These are phyloP conservation scores for Phytomonas francai DNA, from an alignment of 208 protist genomes.

Conservation along the genomic window DNA sequence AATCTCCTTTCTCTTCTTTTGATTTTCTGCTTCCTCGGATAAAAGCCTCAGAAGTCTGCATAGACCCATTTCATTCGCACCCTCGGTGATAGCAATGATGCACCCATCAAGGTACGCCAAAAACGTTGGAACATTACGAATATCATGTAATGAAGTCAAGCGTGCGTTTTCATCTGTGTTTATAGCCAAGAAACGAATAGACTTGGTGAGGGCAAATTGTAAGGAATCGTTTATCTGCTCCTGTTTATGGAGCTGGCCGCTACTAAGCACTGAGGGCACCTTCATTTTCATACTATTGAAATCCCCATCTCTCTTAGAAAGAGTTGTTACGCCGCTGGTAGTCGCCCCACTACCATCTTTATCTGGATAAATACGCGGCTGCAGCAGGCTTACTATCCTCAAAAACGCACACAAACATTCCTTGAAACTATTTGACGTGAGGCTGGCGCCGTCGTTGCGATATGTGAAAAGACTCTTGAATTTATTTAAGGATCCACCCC, in stretches of 20 bases:
- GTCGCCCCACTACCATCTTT: neutral
- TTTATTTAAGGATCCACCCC: neutral
- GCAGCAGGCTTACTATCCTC: neutral
- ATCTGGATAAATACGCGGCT: neutral
- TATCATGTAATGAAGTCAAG: conserved; percentile 72
- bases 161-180: conserved; percentile 65
- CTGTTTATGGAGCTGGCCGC: neutral
- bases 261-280: neutral
- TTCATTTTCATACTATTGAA: neutral
- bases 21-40: conserved; percentile 3
- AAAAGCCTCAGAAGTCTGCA: conserved; percentile 28
- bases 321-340: neutral
- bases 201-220: neutral
- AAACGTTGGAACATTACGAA: conserved; percentile 84
- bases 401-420: neutral
- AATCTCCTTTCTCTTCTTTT: conserved; percentile 6
- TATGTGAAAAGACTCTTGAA: neutral
- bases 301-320: conserved; percentile 18
- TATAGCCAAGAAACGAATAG: conserved; percentile 50
- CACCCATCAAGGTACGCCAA: conserved; percentile 62
- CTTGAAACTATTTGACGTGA: neutral
- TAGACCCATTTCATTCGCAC: conserved; percentile 51
- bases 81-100: conserved; percentile 65
- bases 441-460: neutral
- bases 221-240: neutral